Conservation (phyloP, 1,284 basidiomycete species). For the Apiotrichum laibachii region DNA sequence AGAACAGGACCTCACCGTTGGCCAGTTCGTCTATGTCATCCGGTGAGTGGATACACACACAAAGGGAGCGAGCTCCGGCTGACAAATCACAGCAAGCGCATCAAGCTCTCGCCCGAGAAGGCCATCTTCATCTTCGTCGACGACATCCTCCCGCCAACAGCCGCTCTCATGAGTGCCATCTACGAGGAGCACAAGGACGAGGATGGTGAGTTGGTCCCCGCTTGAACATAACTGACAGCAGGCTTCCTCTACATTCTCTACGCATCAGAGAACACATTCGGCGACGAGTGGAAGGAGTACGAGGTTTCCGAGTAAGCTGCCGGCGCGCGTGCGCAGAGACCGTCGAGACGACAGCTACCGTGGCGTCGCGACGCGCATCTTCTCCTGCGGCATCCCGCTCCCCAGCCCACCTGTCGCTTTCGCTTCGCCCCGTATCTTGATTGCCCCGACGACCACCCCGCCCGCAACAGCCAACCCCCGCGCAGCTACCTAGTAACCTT, state of each 20-base stretch:
- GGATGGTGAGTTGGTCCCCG: not conserved
- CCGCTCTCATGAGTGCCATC: conserved; percentile 97
- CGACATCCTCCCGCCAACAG: conserved; percentile 96
- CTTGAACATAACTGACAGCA: conserved; percentile 11
- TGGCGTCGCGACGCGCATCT: not conserved
- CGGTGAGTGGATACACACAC: conserved; percentile 41
- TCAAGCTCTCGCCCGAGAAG: conserved; percentile 99
- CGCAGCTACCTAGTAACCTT: not conserved
- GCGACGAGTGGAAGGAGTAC: conserved; percentile 44
- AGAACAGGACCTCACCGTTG: conserved; percentile 87
- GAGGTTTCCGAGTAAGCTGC: conserved; percentile 12
- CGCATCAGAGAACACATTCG: conserved; percentile 95
- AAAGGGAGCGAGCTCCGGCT: not conserved
- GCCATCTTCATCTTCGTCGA: conserved; percentile 99
- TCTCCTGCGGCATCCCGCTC: not conserved
- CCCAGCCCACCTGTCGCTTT: not conserved
- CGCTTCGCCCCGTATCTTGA: too few species aligned
- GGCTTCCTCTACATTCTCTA: conserved; percentile 93
- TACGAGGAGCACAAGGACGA: conserved; percentile 96
- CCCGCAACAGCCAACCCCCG: not conserved
- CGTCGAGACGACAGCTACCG: not conserved
- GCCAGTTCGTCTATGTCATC: conserved; percentile 99
- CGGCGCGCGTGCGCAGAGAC: not conserved
- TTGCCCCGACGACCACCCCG: not conserved
- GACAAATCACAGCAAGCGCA: conserved; percentile 69